phyloP scores from a whole-genome alignment of 176 grass and related monocot species.

The Bromus sterilis region DNA sequence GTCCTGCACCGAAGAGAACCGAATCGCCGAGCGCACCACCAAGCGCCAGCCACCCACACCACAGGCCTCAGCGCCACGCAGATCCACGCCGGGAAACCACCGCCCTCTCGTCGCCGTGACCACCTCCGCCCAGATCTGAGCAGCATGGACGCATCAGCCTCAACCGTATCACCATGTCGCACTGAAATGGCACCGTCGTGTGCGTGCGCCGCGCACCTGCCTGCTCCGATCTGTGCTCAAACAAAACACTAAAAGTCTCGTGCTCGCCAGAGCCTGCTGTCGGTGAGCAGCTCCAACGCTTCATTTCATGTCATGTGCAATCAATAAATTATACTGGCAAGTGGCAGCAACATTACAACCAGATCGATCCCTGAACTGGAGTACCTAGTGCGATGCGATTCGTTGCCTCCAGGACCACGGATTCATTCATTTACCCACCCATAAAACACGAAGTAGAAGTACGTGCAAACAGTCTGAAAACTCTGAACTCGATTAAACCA shows the following conservation, averaged over 20 bases:
- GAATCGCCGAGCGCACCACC: too few relatives aligned
- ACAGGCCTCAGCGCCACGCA: too few relatives aligned
- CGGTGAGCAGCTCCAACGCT: not conserved
- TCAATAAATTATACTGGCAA: conserved; percentile 2
- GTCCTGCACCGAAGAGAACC: too few relatives aligned
- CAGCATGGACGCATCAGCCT: too few relatives aligned
- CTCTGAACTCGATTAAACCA: not conserved
- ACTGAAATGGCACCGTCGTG: too few relatives aligned
- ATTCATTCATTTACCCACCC: not conserved
- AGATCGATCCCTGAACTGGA: not conserved
- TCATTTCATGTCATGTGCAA: conserved; percentile 14
- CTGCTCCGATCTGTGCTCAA: not conserved
- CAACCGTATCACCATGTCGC: too few relatives aligned
- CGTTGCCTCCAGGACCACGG: not conserved
- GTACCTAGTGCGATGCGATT: not conserved
- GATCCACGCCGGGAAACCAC: too few relatives aligned
- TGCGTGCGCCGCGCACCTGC: too few relatives aligned
- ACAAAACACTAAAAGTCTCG: conserved; percentile 1
- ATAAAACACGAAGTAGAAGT: too few relatives aligned
- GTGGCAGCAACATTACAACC: not conserved
- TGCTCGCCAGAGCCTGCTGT: not conserved
- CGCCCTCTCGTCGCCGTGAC: too few relatives aligned
- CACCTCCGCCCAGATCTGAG: too few relatives aligned
- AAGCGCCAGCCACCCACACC: too few relatives aligned
- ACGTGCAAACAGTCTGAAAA: not conserved